A percentile compares a stretch with the other conserved stretches of the same genome.
Evolutionary conservation across 495 filamentous ascomycete genomes (phyloP).

Genomic region (Aspergillus egyptiacus): DNA sequence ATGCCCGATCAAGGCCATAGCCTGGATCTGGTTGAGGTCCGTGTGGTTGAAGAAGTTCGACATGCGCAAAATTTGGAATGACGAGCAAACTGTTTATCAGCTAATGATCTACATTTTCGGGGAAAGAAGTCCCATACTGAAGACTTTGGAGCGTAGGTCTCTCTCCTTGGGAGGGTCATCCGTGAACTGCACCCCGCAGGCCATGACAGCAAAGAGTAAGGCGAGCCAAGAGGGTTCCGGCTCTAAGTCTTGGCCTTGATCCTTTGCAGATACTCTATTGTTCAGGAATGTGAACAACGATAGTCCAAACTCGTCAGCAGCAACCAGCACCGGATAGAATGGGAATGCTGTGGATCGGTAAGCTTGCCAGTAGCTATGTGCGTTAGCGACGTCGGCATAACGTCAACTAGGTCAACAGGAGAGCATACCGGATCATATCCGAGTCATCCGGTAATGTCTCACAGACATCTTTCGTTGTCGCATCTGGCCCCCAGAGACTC

Average conservation of each 20-base stretch:
- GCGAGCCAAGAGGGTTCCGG: slow-evolving; percentile 19
- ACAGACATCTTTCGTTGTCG: slow-evolving; percentile 16
- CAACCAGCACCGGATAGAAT: slow-evolving; percentile 22
- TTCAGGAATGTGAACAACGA: slow-evolving; percentile 22
- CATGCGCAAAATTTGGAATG: slow-evolving; percentile 47
- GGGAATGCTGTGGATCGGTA: slow-evolving; percentile 20
- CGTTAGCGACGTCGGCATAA: background rate
- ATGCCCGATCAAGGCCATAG: slow-evolving; percentile 43
- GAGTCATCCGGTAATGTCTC: slow-evolving; percentile 23
- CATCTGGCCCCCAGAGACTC: slow-evolving; percentile 21
- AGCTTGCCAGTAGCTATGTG: slow-evolving; percentile 25
- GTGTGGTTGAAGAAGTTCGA: slow-evolving; percentile 48
- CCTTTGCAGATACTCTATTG: slow-evolving; percentile 1
- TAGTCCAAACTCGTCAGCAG: slow-evolving; percentile 14
- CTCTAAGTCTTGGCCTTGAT: background rate
- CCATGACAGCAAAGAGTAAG: slow-evolving; percentile 63
- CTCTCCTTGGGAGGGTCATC: slow-evolving; percentile 51
- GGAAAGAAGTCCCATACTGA: no score
- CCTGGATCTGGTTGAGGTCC: slow-evolving; percentile 43
- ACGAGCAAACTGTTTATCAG: slow-evolving; percentile 44
- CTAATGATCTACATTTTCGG: no score
- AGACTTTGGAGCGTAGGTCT: slow-evolving; percentile 47
- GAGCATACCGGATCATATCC: slow-evolving; percentile 22
- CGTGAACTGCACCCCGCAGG: slow-evolving; percentile 66
- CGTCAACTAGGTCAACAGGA: background rate